A percentile compares a stretch with the other conserved stretches of the same genome.
Conservation (phyloP, 495 filamentous ascomycete species). For the Xylaria scruposa region DNA sequence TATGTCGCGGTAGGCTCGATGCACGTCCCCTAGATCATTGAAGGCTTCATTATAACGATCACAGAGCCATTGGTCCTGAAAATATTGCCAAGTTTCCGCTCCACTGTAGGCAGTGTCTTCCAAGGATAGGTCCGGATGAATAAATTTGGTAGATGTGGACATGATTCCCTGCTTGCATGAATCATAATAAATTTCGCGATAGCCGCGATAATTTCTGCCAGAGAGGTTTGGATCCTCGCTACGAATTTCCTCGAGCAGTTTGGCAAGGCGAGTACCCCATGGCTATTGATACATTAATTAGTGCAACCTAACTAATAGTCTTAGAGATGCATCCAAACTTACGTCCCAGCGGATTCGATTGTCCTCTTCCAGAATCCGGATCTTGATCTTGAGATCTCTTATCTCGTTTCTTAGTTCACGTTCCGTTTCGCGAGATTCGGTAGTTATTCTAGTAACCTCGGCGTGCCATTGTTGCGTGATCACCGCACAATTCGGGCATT, state of each 20-base stretch:
- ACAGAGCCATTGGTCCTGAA: neutral
- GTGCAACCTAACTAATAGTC: neutral
- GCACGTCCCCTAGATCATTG: neutral
- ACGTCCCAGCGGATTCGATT: neutral
- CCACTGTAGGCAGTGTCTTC: neutral
- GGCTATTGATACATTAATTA: constrained; percentile 9
- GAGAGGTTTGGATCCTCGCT: too few relatives aligned
- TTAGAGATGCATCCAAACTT: neutral
- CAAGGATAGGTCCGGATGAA: constrained; percentile 7
- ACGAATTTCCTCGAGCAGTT: too few relatives aligned
- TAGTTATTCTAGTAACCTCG: neutral
- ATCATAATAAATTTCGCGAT: neutral
- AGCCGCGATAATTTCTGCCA: too few relatives aligned
- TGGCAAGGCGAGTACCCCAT: neutral
- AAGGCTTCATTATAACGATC: neutral
- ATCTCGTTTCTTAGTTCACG: neutral
- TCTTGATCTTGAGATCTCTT: neutral
- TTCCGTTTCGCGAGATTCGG: neutral
- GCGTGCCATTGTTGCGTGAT: neutral
- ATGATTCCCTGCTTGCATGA: constrained; percentile 24
- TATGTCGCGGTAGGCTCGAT: neutral
- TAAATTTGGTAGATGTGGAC: neutral
- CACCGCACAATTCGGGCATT: neutral
- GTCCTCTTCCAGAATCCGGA: neutral
- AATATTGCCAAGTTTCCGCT: neutral